A percentile compares a stretch with the other conserved stretches of the same genome.
phyloP scores from a whole-genome alignment of 2,329 filamentous ascomycete species.

The Rugonectria rugulosa region DNA sequence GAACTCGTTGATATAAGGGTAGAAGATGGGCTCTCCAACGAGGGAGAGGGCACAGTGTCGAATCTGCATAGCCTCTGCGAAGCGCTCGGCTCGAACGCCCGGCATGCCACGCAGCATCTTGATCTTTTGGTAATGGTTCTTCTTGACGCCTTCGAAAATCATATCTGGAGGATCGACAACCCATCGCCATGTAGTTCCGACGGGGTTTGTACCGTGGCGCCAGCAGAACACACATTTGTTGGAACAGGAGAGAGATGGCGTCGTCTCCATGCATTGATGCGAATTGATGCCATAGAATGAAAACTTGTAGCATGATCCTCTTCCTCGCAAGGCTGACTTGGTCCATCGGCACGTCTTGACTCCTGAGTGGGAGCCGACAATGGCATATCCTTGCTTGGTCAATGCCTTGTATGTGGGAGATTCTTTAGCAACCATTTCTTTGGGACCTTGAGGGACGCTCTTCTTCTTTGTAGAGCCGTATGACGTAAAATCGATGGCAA shows the following conservation, averaged over 20 bases:
- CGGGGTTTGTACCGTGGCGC: constrained; percentile 96
- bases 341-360: constrained; percentile 99
- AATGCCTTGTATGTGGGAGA: constrained; percentile 89
- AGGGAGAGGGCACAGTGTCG: constrained; percentile 91
- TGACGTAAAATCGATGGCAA: constrained; percentile 89
- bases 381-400: constrained; percentile 96
- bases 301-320: constrained; percentile 97
- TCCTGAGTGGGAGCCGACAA: constrained; percentile 93
- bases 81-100: constrained; percentile 89
- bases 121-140: constrained; percentile 95
- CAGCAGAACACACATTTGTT: constrained; percentile 99
- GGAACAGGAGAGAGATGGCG: constrained; percentile 91
- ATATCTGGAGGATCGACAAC: constrained; percentile 88
- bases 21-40: constrained; percentile 98
- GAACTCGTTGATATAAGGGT: constrained; percentile 96
- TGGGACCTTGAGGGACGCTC: constrained; percentile 57
- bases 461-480: constrained; percentile 60
- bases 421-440: constrained; percentile 93
- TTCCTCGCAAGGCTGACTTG: constrained; percentile 91
- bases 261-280: constrained; percentile 98
- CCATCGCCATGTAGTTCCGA: constrained; percentile 97
- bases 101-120: constrained; percentile 96
- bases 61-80: constrained; percentile 91
- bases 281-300: constrained; percentile 97
- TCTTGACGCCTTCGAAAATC: constrained; percentile 90